These are phyloP conservation scores for Plasmodium gonderi DNA, from an alignment of 169 alveolate genomes.

Conservation along the genomic window DNA sequence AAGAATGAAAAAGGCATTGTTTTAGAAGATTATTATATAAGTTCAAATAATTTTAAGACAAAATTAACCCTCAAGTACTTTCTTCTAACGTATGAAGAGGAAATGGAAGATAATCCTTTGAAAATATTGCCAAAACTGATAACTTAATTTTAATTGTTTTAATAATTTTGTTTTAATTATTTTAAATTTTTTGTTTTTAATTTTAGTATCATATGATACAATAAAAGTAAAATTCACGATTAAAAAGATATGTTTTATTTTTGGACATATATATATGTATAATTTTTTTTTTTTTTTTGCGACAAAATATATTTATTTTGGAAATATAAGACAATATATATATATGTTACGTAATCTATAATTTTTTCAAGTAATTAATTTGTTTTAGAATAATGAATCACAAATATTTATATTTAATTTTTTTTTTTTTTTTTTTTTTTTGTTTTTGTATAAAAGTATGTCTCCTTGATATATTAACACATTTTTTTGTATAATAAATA, in stretches of 20 bases:
- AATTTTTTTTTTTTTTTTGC: neutral
- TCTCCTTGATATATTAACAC: neutral
- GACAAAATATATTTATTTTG: neutral
- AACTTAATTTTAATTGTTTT: neutral
- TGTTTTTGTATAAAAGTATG: neutral
- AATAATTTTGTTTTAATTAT: constrained; percentile 4
- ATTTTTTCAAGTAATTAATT: neutral
- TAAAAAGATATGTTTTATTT: neutral
- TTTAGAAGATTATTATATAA: constrained; percentile 48
- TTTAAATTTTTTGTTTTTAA: neutral
- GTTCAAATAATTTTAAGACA: constrained; percentile 52
- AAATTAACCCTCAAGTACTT: constrained; percentile 41
- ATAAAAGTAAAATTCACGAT: neutral
- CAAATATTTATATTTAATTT: neutral
- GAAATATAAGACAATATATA: neutral
- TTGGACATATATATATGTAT: constrained; percentile 8
- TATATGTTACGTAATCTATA: neutral
- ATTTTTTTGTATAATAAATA: neutral
- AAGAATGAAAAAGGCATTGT: neutral
- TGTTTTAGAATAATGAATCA: neutral
- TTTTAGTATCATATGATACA: neutral
- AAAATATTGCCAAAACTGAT: constrained; percentile 42
- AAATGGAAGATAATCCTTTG: constrained; percentile 47
- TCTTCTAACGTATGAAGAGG: constrained; percentile 59
- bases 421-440: neutral